phyloP scores from a whole-genome alignment of 352 stramenopile genomes.

The Phytopythium ostracodes region DNA sequence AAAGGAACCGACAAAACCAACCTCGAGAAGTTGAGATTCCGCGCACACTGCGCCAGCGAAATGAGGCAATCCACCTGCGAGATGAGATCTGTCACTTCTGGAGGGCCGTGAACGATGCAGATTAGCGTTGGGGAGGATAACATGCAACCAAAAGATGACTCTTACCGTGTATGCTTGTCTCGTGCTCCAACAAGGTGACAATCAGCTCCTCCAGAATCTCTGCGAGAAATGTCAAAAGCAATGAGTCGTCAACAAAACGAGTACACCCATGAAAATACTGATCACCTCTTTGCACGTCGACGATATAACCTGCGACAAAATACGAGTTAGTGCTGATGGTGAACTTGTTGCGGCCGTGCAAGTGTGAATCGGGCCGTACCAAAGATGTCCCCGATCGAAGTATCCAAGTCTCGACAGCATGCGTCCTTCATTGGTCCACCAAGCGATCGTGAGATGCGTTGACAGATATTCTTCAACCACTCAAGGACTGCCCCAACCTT shows the following conservation, averaged over 20 bases:
- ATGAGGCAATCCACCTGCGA: constrained; percentile 70
- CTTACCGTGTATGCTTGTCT: constrained; percentile 61
- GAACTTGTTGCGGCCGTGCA: not conserved
- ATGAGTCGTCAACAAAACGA: too few relatives aligned
- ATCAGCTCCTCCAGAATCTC: constrained; percentile 77
- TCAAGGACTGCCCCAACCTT: constrained; percentile 41
- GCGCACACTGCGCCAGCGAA: constrained; percentile 55
- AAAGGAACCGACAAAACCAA: too few relatives aligned
- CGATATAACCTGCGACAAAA: constrained; percentile 59
- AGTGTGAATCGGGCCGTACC: constrained; percentile 22
- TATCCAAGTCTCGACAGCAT: constrained; percentile 78
- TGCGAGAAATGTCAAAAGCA: constrained; percentile 10
- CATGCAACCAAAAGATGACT: not conserved
- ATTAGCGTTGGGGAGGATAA: not conserved
- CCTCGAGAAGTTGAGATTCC: constrained; percentile 76
- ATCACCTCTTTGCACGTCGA: constrained; percentile 74
- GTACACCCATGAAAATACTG: too few relatives aligned
- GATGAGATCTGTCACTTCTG: constrained; percentile 72
- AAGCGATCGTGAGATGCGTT: not conserved
- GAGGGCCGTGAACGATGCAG: not conserved
- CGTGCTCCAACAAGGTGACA: constrained; percentile 62
- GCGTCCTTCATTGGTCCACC: constrained; percentile 35
- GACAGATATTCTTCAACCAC: not conserved
- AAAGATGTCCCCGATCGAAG: constrained; percentile 79
- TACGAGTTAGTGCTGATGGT: constrained; percentile 4